phyloP scores from a whole-genome alignment of 495 filamentous ascomycete genomes.

The Tuber borchii region DNA sequence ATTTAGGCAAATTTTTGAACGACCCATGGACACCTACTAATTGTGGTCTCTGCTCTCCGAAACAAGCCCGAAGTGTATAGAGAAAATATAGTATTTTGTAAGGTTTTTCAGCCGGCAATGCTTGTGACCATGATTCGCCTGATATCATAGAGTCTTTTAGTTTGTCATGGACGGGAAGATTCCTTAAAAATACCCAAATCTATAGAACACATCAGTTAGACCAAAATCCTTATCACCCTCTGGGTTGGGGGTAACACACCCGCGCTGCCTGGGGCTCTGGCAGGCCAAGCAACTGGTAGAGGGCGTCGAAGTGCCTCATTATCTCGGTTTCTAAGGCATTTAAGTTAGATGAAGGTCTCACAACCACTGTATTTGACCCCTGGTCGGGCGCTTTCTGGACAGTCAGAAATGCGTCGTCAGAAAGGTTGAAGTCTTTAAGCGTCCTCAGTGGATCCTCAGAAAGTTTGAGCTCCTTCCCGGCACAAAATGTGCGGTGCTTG shows the following conservation, averaged over 20 bases:
- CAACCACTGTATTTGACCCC: slow-evolving; percentile 33
- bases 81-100: slow-evolving; percentile 71
- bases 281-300: slow-evolving; percentile 75
- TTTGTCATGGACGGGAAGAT: slow-evolving; percentile 63
- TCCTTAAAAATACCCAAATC: slow-evolving; percentile 67
- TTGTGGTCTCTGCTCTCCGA: slow-evolving; percentile 46
- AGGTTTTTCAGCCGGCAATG: slow-evolving; percentile 64
- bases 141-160: slow-evolving; percentile 56
- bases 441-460: slow-evolving; percentile 35
- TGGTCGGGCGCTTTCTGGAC: slow-evolving; percentile 34
- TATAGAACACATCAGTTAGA: slow-evolving; percentile 43
- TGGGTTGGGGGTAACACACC: slow-evolving; percentile 44
- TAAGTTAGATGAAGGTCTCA: slow-evolving; percentile 42
- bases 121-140: slow-evolving; percentile 49
- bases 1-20: slow-evolving; percentile 17
- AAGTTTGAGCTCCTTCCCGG: slow-evolving; percentile 37
- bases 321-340: slow-evolving; percentile 65
- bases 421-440: slow-evolving; percentile 37
- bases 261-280: slow-evolving; percentile 64
- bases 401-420: slow-evolving; percentile 43
- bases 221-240: neutral
- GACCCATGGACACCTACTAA: slow-evolving; percentile 38
- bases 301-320: slow-evolving; percentile 72
- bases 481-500: slow-evolving; percentile 31
- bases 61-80: slow-evolving; percentile 53